These are phyloP conservation scores for Scheffersomyces spartinae DNA, from an alignment of 805 yeast genomes.

Conservation along the genomic window DNA sequence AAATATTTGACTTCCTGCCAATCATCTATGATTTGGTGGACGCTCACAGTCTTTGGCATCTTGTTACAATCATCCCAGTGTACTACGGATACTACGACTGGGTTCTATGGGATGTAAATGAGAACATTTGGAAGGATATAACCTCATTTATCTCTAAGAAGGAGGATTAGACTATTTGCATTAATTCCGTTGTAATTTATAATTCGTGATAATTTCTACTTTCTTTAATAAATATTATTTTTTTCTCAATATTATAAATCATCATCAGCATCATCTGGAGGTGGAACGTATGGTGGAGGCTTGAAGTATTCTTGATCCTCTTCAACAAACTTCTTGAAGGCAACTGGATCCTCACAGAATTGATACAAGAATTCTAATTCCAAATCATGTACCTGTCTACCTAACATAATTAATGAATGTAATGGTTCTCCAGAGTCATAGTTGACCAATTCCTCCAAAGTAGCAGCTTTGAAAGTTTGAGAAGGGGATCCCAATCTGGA, in stretches of 20 bases:
- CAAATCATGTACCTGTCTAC: conserved; percentile 88
- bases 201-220: conserved; percentile 1
- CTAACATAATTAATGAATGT: conserved; percentile 83
- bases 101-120: conserved; percentile 30
- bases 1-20: conserved; percentile 82
- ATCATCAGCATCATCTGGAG: conserved; percentile 14
- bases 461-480: conserved; percentile 77
- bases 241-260: conserved; percentile 3
- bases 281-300: conserved; percentile 57
- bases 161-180: conserved; percentile 1
- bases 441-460: conserved; percentile 61
- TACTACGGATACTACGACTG: conserved; percentile 33
- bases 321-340: conserved; percentile 35
- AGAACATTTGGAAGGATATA: conserved; percentile 15
- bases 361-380: conserved; percentile 78
- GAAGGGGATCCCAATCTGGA: conserved; percentile 83
- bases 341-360: conserved; percentile 52
- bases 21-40: conserved; percentile 52
- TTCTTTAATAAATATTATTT: conserved; percentile 1
- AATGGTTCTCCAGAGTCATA: conserved; percentile 92
- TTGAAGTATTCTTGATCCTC: conserved; percentile 60
- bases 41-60: conserved; percentile 93
- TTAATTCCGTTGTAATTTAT: conserved; percentile 1
- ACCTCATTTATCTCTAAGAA: conserved; percentile 6
- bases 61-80: conserved; percentile 53